Conservation (phyloP, 441 rosid genomes). For the Croton setiger region DNA sequence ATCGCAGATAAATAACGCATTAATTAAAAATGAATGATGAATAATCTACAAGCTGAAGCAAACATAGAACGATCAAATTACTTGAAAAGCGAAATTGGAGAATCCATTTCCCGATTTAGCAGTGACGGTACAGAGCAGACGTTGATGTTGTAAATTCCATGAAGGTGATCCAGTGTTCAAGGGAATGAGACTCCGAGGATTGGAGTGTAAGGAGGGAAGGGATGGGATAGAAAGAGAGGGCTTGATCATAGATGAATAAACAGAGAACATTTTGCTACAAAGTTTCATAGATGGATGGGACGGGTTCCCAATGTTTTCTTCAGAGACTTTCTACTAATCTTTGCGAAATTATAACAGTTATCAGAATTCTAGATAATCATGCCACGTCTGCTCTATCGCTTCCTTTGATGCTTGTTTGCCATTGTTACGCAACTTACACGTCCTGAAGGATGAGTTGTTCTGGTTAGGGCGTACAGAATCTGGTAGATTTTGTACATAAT, state of each 20-base stretch:
- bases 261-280: constrained; percentile 14
- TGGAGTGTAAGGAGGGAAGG: constrained; percentile 16
- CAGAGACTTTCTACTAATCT: not conserved
- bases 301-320: not conserved
- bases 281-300: not conserved
- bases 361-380: not conserved
- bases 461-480: too few species aligned
- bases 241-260: constrained; percentile 26
- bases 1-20: not conserved
- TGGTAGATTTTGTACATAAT: too few species aligned
- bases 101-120: constrained; percentile 22
- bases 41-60: not conserved
- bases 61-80: not conserved
- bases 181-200: constrained; percentile 20
- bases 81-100: constrained; percentile 26
- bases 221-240: constrained; percentile 11
- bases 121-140: constrained; percentile 24
- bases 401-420: too few species aligned
- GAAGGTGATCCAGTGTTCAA: constrained; percentile 1
- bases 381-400: constrained; percentile 1
- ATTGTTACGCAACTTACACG: not conserved
- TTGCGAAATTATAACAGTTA: too few species aligned
- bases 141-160: constrained; percentile 6
- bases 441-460: too few species aligned
- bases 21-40: not conserved